These are phyloP conservation scores for Fusarium odoratissimum DNA, from an alignment of 2,329 filamentous ascomycete genomes.

Conservation along the genomic window DNA sequence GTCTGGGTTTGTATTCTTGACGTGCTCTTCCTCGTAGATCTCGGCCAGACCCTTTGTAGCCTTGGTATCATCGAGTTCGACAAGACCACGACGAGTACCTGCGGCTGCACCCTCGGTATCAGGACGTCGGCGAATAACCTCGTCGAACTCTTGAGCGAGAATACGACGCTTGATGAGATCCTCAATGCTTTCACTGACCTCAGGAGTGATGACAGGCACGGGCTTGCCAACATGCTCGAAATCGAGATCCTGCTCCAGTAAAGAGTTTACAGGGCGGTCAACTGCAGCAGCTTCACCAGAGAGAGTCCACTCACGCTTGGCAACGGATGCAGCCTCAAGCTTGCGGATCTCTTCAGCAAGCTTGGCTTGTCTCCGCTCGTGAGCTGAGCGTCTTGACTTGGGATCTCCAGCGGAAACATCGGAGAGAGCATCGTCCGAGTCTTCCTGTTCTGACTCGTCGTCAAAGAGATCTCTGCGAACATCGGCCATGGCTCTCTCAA, in stretches of 20 bases:
- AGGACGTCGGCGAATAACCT: slow-evolving; percentile 84
- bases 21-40: slow-evolving; percentile 92
- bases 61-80: slow-evolving; percentile 89
- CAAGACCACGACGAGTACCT: slow-evolving; percentile 74
- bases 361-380: slow-evolving; percentile 88
- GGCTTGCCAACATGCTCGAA: slow-evolving; percentile 97
- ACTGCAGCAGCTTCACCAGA: slow-evolving; percentile 86
- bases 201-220: slow-evolving; percentile 91
- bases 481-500: slow-evolving; percentile 85
- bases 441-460: slow-evolving; percentile 73
- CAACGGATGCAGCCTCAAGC: slow-evolving; percentile 88
- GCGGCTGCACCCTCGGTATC: slow-evolving; percentile 73
- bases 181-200: slow-evolving; percentile 91
- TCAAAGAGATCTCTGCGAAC: slow-evolving; percentile 93
- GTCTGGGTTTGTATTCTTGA: slow-evolving; percentile 79
- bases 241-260: slow-evolving; percentile 93
- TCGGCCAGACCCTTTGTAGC: slow-evolving; percentile 89
- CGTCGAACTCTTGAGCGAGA: slow-evolving; percentile 89
- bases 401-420: slow-evolving; percentile 76
- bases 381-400: slow-evolving; percentile 80
- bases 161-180: slow-evolving; percentile 95
- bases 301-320: slow-evolving; percentile 91
- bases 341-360: slow-evolving; percentile 90
- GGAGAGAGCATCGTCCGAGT: slow-evolving; percentile 73
- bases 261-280: slow-evolving; percentile 88